Evolutionary conservation across 1,284 basidiomycete species (phyloP), one percentile per base, ranked within the genome.

Genomic region (Ustilago nuda): DNA sequence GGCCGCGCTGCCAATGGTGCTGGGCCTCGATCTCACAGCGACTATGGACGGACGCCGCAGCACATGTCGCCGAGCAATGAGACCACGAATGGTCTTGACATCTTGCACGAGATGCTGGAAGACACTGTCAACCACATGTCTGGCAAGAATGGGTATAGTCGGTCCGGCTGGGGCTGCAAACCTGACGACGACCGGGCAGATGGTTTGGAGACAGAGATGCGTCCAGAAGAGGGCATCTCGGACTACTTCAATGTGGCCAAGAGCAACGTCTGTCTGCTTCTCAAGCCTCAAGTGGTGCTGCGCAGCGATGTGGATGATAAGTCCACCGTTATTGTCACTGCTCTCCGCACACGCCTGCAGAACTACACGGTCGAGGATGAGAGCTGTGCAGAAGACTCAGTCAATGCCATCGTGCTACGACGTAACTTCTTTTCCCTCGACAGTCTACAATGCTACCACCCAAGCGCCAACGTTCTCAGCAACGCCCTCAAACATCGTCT

Each of bases 271-370:
- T 92, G 93, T 79, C 88, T 96, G 30, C 89, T 98, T 17, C 88
- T 97, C 66, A 95, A 95, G 82, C 95, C 96, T 17, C 96, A 98
- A 86, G 90, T 98, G 55, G 91, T 95, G 3, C 87, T 98, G 33
- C 89, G 90, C 41, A 92, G 91, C 76, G 90, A 92, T 48, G 87
- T 88, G 0, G 88, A 89, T 50, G 86, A 88, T 27, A 90, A 91
- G 59, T 89, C 91, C 2, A 90, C 92, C 17, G 89, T 93, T 64
- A 89, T 97, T 36, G 88, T 98, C 8, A 91, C 93, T 12, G 92
- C 95, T 23, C 90, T 93, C 33, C 92, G 94, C 78, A 91, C 93
- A 8, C 92, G 93, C 68, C 87, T 95, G 73, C 92, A 93, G 85
- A 90, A 90, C 19, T 96, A 92, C 86, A 88, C 90, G 11, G 92